Evolutionary conservation across 208 protist species (phyloP), one percentile per base, ranked within the genome.

Genomic region (Borovskyia barvae): DNA sequence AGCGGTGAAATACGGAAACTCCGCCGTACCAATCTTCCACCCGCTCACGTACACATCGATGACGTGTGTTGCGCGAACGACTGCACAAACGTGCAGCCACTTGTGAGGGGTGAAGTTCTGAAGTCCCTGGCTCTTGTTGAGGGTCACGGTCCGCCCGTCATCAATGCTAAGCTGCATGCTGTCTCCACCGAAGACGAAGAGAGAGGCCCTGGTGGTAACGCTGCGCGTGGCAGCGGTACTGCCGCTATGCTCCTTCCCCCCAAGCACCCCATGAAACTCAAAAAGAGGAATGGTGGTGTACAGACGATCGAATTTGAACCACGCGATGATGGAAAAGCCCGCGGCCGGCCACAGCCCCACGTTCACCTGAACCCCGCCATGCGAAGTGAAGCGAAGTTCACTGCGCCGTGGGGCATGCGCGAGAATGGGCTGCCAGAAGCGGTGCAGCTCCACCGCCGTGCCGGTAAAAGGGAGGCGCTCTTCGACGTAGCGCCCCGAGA

Each of bases 401-500:
- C 81, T 89, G 28, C 80, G 80, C 17, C 65, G 64, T 17, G 82
- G 80, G 24, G 84, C 76, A 42, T 81, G 66, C 2, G 66, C 48
- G 33, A 94, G 69, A 36, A 91, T 74, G 17, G 84, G 88, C 45
- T 61, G 41, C 88, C 88, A 94, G 53, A 92, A 94, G n/a, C 25
- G 17, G 12, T 76, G 63, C 46, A 94, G 56, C 24, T 76, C 55
- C 46, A 30, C 53, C 8, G 72, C 53, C 57, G 52, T 54, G 7
- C 80, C 77, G 0, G 63, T 56, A 53, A 80, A 85, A 12, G 85
- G 85, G 12, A 94, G 53, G 6, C 54, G 37, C 50, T 84, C 66
- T 24, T 74, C 66, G 12, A 85, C 39, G 50, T 60, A 46, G 6
- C 24, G 25, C 9, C 52, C 37, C 17, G 82, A 75, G 20, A 94